Evolutionary conservation across 257 asterid genomes (phyloP), one percentile per base, ranked within the genome.

Genomic region (Fraxinus excelsior): DNA sequence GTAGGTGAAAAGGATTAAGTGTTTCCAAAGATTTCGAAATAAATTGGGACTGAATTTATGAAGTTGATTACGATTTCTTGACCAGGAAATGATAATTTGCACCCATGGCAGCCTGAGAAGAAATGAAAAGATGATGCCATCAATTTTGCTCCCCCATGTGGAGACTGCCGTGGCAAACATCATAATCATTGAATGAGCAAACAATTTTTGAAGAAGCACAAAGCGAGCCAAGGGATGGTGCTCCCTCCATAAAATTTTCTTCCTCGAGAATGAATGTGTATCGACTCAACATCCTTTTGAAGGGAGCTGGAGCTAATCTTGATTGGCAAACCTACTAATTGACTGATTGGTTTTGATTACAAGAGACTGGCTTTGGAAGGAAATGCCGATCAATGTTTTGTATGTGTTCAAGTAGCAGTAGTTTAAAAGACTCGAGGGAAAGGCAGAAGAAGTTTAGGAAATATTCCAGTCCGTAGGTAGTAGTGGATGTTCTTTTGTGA

Each of bases 41-140:
- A 23, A 77, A 60, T 74, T 44, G 75, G 51, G 32, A 80, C 64
- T 74, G 62, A 67, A 84, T 83, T 87, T 80, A 79, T 79, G 83
- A 74, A 75, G 80, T 76, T 29, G 56, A 74, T 68, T 68, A 51
- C 44, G 35, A 67, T 85, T 81, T 83, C 74, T 84, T 93, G 91
- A 87, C 81, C 96, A 88, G 96, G 97, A 82, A 87, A 89, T 85
- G 97, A 90, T 74, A 90, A 86, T 90, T 86, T 91, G 86, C 90
- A 87, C 83, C 85, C 86, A 75, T 89, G 99, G 98, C 94, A 93
- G 96, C 92, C 94, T 88, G 97, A 94, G 90, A 93, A 95, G 93
- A 91, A 91, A 84, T 91, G 96, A 91, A 91, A 66, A 64, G 82
- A 65, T 64, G 26, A 58, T 67, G 76, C 79, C 9, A 18, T 32